These are phyloP conservation scores for Cyclanthera cordifolia DNA, from an alignment of 306 rosid genomes.

Conservation along the genomic window DNA sequence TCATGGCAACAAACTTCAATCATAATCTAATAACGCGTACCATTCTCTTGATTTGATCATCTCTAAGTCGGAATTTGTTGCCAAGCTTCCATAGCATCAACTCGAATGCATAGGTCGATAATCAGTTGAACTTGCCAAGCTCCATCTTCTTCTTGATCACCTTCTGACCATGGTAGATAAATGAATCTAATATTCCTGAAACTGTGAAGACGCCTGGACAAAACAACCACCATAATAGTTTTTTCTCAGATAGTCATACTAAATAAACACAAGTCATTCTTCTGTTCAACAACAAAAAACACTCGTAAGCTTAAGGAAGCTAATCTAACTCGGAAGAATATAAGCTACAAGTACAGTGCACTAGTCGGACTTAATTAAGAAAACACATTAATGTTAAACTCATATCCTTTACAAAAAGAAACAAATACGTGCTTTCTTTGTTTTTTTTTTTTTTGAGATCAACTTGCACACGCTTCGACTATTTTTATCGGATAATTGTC, in stretches of 20 bases:
- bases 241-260: neutral
- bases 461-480: neutral
- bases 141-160: constrained; percentile 98
- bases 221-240: constrained; percentile 14
- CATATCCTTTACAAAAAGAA: neutral
- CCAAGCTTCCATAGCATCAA: constrained; percentile 16
- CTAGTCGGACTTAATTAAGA: neutral
- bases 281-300: neutral
- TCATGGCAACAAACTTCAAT: neutral
- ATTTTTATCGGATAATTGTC: too few species aligned
- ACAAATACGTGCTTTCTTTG: too few species aligned
- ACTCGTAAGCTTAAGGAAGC: neutral
- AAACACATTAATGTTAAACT: neutral
- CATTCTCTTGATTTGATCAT: constrained; percentile 22
- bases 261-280: neutral
- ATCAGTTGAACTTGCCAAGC: constrained; percentile 73
- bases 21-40: neutral
- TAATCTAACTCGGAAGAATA: neutral
- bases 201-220: constrained; percentile 75
- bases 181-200: constrained; percentile 92
- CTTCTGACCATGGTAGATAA: constrained; percentile 87
- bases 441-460: neutral
- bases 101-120: constrained; percentile 9
- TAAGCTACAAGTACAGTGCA: neutral
- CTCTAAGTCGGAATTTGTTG: constrained; percentile 28